phyloP scores from a whole-genome alignment of 345 rosid genomes.

The Citrus glauca region DNA sequence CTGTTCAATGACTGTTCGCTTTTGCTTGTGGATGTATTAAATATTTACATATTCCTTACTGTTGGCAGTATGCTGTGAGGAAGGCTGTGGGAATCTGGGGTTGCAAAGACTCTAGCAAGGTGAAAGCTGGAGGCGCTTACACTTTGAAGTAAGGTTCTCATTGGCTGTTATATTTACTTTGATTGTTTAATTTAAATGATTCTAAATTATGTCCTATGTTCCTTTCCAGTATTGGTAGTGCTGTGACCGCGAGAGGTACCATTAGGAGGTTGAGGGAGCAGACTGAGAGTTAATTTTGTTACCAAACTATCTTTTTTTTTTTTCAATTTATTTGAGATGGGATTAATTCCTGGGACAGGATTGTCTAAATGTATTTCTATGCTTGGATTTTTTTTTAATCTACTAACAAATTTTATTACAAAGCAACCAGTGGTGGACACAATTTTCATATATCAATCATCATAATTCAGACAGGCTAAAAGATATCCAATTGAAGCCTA shows the following conservation, averaged over 20 bases:
- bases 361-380: not conserved
- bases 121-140: slow-evolving; percentile 66
- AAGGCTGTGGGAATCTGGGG: slow-evolving; percentile 56
- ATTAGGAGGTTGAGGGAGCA: no score
- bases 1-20: not conserved
- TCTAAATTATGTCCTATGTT: not conserved
- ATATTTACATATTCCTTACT: not conserved
- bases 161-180: not conserved
- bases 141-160: slow-evolving; percentile 45
- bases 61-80: slow-evolving; percentile 48
- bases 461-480: no score
- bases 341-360: not conserved
- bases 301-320: not conserved
- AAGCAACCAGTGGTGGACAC: no score
- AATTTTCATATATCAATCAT: no score
- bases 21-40: not conserved
- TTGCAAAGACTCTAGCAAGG: slow-evolving; percentile 61
- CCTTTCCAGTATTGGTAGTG: slow-evolving; percentile 55
- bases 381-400: not conserved
- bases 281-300: not conserved
- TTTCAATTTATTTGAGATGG: not conserved
- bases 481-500: no score
- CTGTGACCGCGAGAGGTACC: slow-evolving; percentile 69
- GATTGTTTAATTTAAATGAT: not conserved
- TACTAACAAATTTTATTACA: no score